These are phyloP conservation scores for Cyberlindnera japonica DNA, from an alignment of 805 yeast genomes.

Conservation along the genomic window DNA sequence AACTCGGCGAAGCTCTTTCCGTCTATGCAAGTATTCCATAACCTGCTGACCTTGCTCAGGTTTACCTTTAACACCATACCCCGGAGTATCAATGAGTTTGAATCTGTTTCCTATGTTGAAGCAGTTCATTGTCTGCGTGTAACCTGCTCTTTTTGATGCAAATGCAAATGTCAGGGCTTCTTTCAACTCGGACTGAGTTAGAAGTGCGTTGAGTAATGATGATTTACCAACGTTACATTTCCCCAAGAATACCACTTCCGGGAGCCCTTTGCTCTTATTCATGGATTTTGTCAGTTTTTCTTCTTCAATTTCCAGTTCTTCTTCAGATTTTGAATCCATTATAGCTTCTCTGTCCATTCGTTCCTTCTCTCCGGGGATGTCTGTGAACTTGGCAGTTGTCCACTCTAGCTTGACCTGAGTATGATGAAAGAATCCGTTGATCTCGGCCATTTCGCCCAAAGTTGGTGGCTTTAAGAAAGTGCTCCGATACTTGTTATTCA, in stretches of 20 bases:
- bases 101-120: conserved; percentile 63
- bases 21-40: conserved; percentile 52
- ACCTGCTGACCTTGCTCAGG: conserved; percentile 67
- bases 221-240: conserved; percentile 88
- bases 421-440: conserved; percentile 42
- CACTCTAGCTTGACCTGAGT: conserved; percentile 52
- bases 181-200: conserved; percentile 37
- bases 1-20: conserved; percentile 53
- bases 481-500: conserved; percentile 20
- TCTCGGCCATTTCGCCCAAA: conserved; percentile 22
- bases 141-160: conserved; percentile 54
- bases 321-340: conserved; percentile 12
- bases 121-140: conserved; percentile 61
- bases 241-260: conserved; percentile 76
- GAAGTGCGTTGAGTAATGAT: conserved; percentile 60
- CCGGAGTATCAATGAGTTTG: conserved; percentile 81
- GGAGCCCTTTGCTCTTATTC: conserved; percentile 36
- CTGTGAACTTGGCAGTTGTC: conserved; percentile 49
- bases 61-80: conserved; percentile 75
- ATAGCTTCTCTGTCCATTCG: conserved; percentile 19
- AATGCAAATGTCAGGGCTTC: conserved; percentile 41
- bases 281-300: conserved; percentile 5
- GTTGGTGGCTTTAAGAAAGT: conserved; percentile 19
- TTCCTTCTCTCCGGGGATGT: conserved; percentile 55
- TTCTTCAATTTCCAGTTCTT: conserved; percentile 14